Conservation (phyloP, 495 filamentous ascomycete species). For the Aspergillus sparsus region DNA sequence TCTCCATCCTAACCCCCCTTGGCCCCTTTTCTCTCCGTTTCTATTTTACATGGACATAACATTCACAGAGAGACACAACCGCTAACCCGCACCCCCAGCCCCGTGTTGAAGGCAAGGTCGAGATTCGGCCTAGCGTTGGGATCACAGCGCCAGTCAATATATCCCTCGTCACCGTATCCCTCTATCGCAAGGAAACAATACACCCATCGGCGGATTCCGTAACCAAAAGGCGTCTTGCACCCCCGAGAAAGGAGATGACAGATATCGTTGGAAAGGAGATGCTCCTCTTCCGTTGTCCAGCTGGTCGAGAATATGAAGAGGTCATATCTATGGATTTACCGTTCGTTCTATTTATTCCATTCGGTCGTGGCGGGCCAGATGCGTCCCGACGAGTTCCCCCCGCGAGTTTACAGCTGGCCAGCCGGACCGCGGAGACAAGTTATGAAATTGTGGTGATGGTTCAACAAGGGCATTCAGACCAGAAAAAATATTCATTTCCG, state of each 20-base stretch:
- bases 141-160: slow-evolving; percentile 84
- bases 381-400: slow-evolving; percentile 85
- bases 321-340: slow-evolving; percentile 97
- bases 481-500: slow-evolving; percentile 88
- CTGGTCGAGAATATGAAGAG: slow-evolving; percentile 80
- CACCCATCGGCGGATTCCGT: slow-evolving; percentile 93
- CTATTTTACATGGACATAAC: no score
- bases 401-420: slow-evolving; percentile 86
- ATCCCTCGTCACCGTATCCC: slow-evolving; percentile 90
- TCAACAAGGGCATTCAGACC: slow-evolving; percentile 81
- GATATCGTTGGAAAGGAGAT: slow-evolving; percentile 96
- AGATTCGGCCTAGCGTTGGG: slow-evolving; percentile 84
- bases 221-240: slow-evolving; percentile 87
- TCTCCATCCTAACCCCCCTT: not conserved
- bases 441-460: slow-evolving; percentile 97
- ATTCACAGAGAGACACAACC: not conserved
- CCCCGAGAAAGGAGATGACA: slow-evolving; percentile 85
- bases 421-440: slow-evolving; percentile 89
- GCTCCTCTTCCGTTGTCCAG: slow-evolving; percentile 80
- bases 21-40: no score
- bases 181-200: slow-evolving; percentile 92
- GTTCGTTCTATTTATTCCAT: slow-evolving; percentile 96
- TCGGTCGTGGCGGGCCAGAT: slow-evolving; percentile 85
- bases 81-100: slow-evolving; percentile 56
- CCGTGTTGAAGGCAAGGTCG: slow-evolving; percentile 95